Evolutionary conservation across 2,329 filamentous ascomycete species (phyloP).

Genomic region (Fusarium metavorans): DNA sequence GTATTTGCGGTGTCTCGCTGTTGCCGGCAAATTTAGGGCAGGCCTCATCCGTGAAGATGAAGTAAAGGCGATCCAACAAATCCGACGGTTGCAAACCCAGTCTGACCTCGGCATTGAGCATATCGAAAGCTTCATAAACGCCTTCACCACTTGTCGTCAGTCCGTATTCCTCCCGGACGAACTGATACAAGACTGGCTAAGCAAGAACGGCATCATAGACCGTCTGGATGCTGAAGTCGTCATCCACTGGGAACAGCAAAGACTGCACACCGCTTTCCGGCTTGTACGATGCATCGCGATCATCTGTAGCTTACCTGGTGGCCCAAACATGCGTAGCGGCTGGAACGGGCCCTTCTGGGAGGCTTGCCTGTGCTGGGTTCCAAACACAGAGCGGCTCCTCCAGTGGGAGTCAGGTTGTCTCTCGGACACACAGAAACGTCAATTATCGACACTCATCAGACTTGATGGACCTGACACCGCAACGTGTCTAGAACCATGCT

Average conservation of each 20-base stretch:
- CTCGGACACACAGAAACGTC: background rate
- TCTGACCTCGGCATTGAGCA: background rate
- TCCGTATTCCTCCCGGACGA: background rate
- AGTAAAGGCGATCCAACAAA: background rate
- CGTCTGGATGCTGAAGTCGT: background rate
- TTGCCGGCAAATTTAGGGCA: background rate
- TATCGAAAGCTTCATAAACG: background rate
- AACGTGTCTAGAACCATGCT: background rate
- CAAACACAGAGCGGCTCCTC: background rate
- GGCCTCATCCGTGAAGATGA: background rate
- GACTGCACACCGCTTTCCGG: background rate
- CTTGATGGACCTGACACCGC: background rate
- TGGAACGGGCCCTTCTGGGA: background rate
- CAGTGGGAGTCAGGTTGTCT: background rate
- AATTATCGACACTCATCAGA: background rate
- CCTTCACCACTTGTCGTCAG: background rate
- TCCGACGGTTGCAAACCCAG: background rate
- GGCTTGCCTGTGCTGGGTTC: background rate
- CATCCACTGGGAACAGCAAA: background rate
- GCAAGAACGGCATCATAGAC: background rate
- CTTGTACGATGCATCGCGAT: background rate
- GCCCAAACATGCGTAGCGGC: background rate
- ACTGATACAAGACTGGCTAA: background rate
- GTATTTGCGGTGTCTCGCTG: background rate
- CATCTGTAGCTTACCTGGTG: background rate